phyloP scores from a whole-genome alignment of 1,284 basidiomycete species.

The Cryptococcus floricola region DNA sequence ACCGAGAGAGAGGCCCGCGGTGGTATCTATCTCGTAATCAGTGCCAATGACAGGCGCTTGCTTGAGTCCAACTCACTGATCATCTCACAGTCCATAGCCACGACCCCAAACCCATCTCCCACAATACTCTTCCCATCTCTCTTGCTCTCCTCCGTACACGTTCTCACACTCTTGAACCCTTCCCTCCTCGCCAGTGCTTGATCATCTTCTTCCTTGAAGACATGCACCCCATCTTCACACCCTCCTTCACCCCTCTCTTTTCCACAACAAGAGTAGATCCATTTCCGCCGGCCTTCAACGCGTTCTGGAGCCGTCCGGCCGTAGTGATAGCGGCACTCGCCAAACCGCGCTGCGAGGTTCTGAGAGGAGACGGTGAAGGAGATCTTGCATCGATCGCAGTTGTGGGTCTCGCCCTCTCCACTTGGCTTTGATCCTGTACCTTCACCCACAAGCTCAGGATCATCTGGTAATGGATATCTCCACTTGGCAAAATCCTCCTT shows the following conservation, averaged over 20 bases:
- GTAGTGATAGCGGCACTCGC: conserved; percentile 77
- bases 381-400: conserved; percentile 72
- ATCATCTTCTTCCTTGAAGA: conserved; percentile 54
- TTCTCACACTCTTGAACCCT: conserved; percentile 60
- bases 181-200: conserved; percentile 67
- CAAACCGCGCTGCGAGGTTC: conserved; percentile 57
- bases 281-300: conserved; percentile 38
- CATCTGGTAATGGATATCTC: conserved; percentile 69
- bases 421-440: conserved; percentile 55
- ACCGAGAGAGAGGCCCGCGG: conserved; percentile 79
- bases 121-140: conserved; percentile 50
- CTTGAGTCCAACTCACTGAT: conserved; percentile 53
- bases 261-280: conserved; percentile 50
- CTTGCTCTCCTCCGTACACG: conserved; percentile 14
- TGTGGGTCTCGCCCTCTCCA: conserved; percentile 61
- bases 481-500: conserved; percentile 60
- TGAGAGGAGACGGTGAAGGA: conserved; percentile 58
- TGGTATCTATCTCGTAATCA: conserved; percentile 57
- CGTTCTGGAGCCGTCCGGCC: conserved; percentile 54
- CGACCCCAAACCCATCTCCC: conserved; percentile 61
- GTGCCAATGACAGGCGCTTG: background rate
- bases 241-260: conserved; percentile 56
- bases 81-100: conserved; percentile 86
- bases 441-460: conserved; percentile 48
- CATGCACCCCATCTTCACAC: conserved; percentile 33